phyloP scores from a whole-genome alignment of 352 stramenopile genomes.

The Blastocystis sp. region DNA sequence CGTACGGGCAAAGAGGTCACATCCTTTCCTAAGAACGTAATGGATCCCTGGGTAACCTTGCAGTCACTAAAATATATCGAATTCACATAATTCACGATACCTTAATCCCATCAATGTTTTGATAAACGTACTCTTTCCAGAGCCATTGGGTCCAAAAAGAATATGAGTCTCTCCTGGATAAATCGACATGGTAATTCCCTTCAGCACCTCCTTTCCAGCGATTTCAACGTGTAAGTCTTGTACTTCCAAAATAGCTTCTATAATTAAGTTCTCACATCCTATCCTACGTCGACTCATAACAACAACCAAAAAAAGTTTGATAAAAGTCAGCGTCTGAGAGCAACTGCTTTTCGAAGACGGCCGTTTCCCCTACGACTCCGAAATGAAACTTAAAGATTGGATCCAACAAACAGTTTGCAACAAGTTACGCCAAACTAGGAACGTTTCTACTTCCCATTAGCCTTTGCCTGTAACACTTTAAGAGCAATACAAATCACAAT shows the following conservation, averaged over 20 bases:
- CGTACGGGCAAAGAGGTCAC: slow-evolving; percentile 28
- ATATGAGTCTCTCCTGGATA: slow-evolving; percentile 56
- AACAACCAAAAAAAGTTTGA: slow-evolving; percentile 29
- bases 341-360: neutral
- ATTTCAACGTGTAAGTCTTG: slow-evolving; percentile 49
- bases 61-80: slow-evolving; percentile 26
- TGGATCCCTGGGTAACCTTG: slow-evolving; percentile 58
- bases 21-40: slow-evolving; percentile 51
- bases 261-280: neutral
- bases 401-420: neutral
- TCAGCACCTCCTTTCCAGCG: slow-evolving; percentile 50
- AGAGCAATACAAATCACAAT: slow-evolving; percentile 86
- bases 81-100: neutral
- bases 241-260: slow-evolving; percentile 57
- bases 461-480: slow-evolving; percentile 71
- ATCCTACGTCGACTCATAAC: neutral
- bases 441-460: neutral
- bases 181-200: slow-evolving; percentile 45
- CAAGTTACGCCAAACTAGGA: neutral
- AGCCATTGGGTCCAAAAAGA: slow-evolving; percentile 66
- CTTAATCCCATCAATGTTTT: slow-evolving; percentile 65
- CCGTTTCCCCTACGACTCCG: neutral
- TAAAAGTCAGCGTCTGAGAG: neutral
- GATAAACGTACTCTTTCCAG: slow-evolving; percentile 67
- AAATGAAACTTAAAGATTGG: neutral